Conservation (phyloP, 2,329 filamentous ascomycete species). For the Paecilomyces sp. region DNA sequence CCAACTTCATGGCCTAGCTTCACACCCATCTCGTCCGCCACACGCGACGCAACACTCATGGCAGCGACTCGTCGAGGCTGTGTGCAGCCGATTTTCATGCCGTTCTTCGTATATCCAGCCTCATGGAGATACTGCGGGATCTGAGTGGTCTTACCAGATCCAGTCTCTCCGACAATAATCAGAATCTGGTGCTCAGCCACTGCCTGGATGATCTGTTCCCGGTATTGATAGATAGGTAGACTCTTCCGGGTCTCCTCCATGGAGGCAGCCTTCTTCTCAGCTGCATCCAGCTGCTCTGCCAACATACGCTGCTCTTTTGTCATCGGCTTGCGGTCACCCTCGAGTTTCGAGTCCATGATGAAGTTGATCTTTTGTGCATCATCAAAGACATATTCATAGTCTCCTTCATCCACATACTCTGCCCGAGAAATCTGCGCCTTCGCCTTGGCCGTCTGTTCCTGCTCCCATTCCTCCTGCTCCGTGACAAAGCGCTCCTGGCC, state of each 20-base stretch:
- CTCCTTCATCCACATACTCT: conserved; percentile 68
- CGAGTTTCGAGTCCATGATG: conserved; percentile 64
- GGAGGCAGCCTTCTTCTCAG: conserved; percentile 77
- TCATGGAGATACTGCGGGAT: conserved; percentile 90
- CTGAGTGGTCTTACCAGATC: conserved; percentile 93
- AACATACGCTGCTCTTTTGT: conserved; percentile 73
- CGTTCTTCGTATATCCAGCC: conserved; percentile 77
- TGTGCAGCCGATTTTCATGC: conserved; percentile 82
- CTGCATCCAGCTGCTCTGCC: conserved; percentile 75
- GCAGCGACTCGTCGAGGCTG: conserved; percentile 92
- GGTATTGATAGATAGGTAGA: conserved; percentile 81
- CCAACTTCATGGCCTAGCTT: conserved; percentile 89
- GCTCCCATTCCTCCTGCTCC: conserved; percentile 94
- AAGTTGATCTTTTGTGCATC: conserved; percentile 82
- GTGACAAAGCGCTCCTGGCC: conserved; percentile 86
- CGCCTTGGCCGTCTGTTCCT: conserved; percentile 79
- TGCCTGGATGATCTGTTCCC: conserved; percentile 78
- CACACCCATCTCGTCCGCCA: conserved; percentile 86
- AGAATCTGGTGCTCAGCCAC: conserved; percentile 79
- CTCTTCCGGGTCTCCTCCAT: conserved; percentile 90
- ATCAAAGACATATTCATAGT: conserved; percentile 92
- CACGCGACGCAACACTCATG: conserved; percentile 94
- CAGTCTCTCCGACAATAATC: conserved; percentile 91
- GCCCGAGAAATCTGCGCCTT: conserved; percentile 73
- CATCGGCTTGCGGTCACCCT: conserved; percentile 63